phyloP scores from a whole-genome alignment of 306 rosid species.

The Cucumis sativus region DNA sequence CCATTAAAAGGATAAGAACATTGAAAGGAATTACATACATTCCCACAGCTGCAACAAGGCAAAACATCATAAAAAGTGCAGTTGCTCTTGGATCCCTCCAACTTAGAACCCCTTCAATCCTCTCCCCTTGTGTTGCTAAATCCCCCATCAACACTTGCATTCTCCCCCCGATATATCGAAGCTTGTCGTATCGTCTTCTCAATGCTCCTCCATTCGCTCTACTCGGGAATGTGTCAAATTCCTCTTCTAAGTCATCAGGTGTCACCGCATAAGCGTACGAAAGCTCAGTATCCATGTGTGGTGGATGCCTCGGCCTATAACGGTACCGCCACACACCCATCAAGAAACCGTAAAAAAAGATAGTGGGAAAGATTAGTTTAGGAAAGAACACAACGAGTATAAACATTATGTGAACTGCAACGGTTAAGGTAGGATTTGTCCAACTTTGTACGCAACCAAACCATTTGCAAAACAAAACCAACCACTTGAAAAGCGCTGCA shows the following conservation, averaged over 20 bases:
- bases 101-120: conserved; percentile 24
- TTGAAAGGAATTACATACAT: conserved; percentile 15
- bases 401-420: conserved; percentile 14
- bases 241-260: conserved; percentile 35
- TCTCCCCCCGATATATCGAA: conserved; percentile 26
- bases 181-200: conserved; percentile 27
- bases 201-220: conserved; percentile 9
- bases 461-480: conserved; percentile 1
- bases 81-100: conserved; percentile 51
- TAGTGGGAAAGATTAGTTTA: conserved; percentile 6
- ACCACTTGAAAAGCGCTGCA: conserved; percentile 5
- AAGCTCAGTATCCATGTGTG: conserved; percentile 25
- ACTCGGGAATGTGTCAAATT: conserved; percentile 31
- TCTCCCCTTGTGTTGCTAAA: conserved; percentile 42
- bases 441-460: conserved; percentile 17
- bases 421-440: conserved; percentile 11
- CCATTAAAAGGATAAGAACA: neutral
- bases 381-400: conserved; percentile 14
- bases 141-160: conserved; percentile 24
- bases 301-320: conserved; percentile 30
- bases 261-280: conserved; percentile 25
- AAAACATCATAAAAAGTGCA: conserved; percentile 21
- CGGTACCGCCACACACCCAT: conserved; percentile 12
- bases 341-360: neutral
- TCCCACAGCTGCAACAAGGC: conserved; percentile 14